Evolutionary conservation across 139 green algal species (phyloP).

Genomic region (Chlorella sp.): DNA sequence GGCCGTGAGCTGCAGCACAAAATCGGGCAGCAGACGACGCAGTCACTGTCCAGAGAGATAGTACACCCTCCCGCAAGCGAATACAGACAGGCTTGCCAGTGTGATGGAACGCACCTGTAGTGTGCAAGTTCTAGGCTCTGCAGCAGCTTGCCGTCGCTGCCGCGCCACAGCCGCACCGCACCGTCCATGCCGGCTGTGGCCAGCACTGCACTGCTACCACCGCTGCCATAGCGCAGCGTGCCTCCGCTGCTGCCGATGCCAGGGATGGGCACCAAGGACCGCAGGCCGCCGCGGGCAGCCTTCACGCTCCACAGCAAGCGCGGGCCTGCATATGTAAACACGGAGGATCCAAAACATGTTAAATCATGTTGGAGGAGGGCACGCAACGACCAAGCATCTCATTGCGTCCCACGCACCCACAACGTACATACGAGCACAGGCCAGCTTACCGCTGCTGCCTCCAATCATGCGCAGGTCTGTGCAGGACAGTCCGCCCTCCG

Average conservation of each 20-base stretch:
- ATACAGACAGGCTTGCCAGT: too few species aligned
- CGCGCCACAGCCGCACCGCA: conserved; percentile 38
- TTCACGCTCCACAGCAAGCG: conserved; percentile 24
- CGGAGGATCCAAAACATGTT: too few species aligned
- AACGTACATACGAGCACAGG: neutral
- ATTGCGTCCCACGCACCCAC: neutral
- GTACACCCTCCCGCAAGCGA: too few species aligned
- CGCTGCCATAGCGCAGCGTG: neutral
- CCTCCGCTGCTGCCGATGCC: neutral
- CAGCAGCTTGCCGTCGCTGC: conserved; percentile 39
- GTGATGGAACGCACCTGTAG: conserved; percentile 29
- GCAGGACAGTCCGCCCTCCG: conserved; percentile 56
- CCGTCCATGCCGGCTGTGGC: conserved; percentile 28
- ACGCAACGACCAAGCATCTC: neutral
- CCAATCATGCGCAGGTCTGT: conserved; percentile 75
- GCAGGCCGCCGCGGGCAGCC: neutral
- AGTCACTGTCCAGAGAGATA: too few species aligned
- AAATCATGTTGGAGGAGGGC: neutral
- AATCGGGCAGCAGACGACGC: too few species aligned
- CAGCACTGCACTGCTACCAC: neutral
- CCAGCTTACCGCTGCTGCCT: neutral
- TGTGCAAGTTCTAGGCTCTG: conserved; percentile 49
- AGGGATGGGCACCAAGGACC: neutral
- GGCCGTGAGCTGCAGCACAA: conserved; percentile 10
- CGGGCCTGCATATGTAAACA: neutral